Conservation (phyloP, 1,139 yeast species). For the Debaryomycetaceae sp. region DNA sequence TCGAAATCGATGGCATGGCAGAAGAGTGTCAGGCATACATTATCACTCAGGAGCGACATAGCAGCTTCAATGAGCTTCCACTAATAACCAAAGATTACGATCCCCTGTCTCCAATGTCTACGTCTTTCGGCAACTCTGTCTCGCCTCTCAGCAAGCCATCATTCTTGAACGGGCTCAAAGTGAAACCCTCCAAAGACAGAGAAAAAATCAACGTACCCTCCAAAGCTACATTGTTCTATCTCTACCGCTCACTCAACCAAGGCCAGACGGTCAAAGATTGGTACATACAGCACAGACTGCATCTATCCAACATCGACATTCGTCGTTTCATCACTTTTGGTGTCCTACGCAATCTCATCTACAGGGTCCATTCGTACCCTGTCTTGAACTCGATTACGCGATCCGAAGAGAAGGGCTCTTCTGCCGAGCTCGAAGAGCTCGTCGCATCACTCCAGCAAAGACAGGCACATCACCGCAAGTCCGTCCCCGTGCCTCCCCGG, state of each 20-base stretch:
- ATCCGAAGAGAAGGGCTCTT: slow-evolving; percentile 30
- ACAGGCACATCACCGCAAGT: background rate
- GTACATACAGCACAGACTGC: slow-evolving; percentile 61
- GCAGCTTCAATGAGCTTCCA: slow-evolving; percentile 2
- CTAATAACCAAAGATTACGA: background rate
- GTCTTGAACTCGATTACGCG: slow-evolving; percentile 40
- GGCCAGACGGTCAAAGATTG: slow-evolving; percentile 79
- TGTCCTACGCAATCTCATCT: slow-evolving; percentile 72
- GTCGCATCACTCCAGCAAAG: slow-evolving; percentile 9
- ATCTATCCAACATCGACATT: slow-evolving; percentile 65
- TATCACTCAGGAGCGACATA: slow-evolving; percentile 22
- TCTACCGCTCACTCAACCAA: slow-evolving; percentile 76
- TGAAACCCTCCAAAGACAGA: slow-evolving; percentile 4
- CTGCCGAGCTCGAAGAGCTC: slow-evolving; percentile 26
- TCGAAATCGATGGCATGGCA: slow-evolving; percentile 65
- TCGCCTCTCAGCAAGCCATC: slow-evolving; percentile 8
- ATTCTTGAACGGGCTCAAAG: slow-evolving; percentile 2
- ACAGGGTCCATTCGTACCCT: slow-evolving; percentile 78
- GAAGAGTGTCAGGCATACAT: slow-evolving; percentile 85
- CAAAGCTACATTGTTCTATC: slow-evolving; percentile 62
- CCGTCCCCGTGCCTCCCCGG: background rate
- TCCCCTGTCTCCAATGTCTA: slow-evolving; percentile 1
- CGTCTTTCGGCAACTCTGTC: slow-evolving; percentile 4
- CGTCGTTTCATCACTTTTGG: slow-evolving; percentile 88
- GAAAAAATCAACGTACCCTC: slow-evolving; percentile 49